Percentiles rank a stretch among this genome's conserved stretches.
Conservation (phyloP, 2,329 filamentous ascomycete species). For the Xylaria hypoxylon region DNA sequence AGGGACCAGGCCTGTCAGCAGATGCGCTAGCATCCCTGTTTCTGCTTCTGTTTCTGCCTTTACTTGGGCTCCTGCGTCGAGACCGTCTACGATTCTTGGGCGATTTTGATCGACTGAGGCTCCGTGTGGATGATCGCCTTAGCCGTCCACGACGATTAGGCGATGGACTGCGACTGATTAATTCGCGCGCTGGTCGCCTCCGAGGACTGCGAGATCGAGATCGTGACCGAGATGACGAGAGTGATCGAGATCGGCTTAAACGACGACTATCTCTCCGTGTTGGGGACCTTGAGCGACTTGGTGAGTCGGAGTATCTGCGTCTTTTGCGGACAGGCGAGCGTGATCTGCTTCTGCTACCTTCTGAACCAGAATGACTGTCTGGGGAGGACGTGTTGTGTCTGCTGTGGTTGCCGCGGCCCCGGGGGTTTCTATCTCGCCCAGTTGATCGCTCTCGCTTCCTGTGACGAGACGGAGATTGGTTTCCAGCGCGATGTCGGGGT, state of each 20-base stretch:
- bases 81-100: constrained; percentile 41
- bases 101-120: constrained; percentile 47
- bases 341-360: constrained; percentile 44
- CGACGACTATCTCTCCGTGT: constrained; percentile 56
- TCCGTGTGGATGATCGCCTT: constrained; percentile 52
- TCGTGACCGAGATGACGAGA: constrained; percentile 55
- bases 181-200: constrained; percentile 52
- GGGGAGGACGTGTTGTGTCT: constrained; percentile 50
- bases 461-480: constrained; percentile 48
- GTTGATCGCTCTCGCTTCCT: constrained; percentile 50
- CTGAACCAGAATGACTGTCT: constrained; percentile 45
- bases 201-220: constrained; percentile 50
- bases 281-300: constrained; percentile 59
- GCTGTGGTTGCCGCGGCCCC: constrained; percentile 43
- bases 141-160: constrained; percentile 52
- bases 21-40: constrained; percentile 43
- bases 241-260: constrained; percentile 54
- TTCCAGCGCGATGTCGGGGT: constrained; percentile 43
- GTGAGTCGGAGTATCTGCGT: constrained; percentile 62
- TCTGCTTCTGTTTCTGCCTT: constrained; percentile 39
- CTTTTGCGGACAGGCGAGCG: constrained; percentile 62
- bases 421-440: constrained; percentile 44
- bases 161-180: constrained; percentile 53
- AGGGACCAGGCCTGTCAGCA: constrained; percentile 46
- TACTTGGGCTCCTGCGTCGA: constrained; percentile 40